These are phyloP conservation scores for Metschnikowia reukaufii DNA, from an alignment of 805 yeast species.

Conservation along the genomic window DNA sequence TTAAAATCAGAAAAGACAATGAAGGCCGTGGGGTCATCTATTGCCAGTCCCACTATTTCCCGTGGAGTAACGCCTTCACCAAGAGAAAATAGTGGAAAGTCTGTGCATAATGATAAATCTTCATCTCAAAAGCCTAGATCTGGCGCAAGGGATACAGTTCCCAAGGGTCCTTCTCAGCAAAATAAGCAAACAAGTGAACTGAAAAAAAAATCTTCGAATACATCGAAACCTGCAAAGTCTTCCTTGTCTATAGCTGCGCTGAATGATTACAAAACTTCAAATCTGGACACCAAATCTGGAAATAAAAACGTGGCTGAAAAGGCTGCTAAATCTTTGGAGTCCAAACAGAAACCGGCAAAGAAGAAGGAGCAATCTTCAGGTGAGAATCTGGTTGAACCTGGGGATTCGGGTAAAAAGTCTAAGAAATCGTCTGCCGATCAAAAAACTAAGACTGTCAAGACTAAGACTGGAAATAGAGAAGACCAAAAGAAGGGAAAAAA, in stretches of 20 bases:
- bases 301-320: not conserved
- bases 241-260: not conserved
- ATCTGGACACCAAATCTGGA: not conserved
- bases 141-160: no score
- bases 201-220: not conserved
- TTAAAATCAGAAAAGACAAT: conserved; percentile 40
- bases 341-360: conserved; percentile 1
- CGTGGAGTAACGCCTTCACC: conserved; percentile 15
- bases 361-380: not conserved
- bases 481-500: not conserved
- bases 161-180: no score
- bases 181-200: no score
- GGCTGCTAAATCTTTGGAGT: not conserved
- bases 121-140: not conserved
- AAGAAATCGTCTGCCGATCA: not conserved
- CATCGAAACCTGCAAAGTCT: not conserved
- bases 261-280: not conserved
- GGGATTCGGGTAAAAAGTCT: not conserved
- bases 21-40: conserved; percentile 37
- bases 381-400: not conserved
- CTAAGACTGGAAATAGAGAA: not conserved
- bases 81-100: not conserved
- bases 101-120: not conserved
- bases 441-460: not conserved
- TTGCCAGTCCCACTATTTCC: conserved; percentile 13